Percentiles rank a stretch among this genome's conserved stretches.
Conservation (phyloP, 2,329 filamentous ascomycete genomes). For the Fusarium sp. region DNA sequence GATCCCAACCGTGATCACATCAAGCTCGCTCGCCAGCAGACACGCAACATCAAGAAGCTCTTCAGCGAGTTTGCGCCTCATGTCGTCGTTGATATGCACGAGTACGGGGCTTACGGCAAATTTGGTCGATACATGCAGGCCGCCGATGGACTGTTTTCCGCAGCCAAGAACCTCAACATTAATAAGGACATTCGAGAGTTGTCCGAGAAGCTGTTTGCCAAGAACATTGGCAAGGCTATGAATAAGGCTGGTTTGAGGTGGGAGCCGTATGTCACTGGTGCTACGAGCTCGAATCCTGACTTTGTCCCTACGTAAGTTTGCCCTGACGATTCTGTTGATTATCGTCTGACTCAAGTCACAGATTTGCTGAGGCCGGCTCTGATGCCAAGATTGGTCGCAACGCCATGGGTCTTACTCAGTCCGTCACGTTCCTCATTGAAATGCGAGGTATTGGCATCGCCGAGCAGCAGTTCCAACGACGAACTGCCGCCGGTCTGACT, state of each 20-base stretch:
- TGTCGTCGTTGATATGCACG: constrained; percentile 49
- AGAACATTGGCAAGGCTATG: constrained; percentile 45
- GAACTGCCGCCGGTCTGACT: constrained; percentile 43
- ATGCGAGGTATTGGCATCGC: constrained; percentile 48
- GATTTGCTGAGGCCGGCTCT: constrained; percentile 44
- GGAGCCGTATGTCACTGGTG: constrained; percentile 46
- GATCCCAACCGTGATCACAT: constrained; percentile 51
- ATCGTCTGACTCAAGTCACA: not conserved
- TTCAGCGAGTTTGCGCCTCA: constrained; percentile 46
- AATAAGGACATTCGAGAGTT: constrained; percentile 45
- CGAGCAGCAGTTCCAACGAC: constrained; percentile 47
- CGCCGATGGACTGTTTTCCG: constrained; percentile 48
- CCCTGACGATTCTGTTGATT: rapidly evolving
- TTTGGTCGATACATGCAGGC: constrained; percentile 42
- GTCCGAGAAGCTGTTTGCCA: constrained; percentile 45
- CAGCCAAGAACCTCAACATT: constrained; percentile 51
- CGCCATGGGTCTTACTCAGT: constrained; percentile 45
- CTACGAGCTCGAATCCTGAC: constrained; percentile 21
- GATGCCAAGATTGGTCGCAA: constrained; percentile 49
- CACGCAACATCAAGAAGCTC: constrained; percentile 45
- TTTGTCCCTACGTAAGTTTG: constrained; percentile 21
- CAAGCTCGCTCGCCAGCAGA: constrained; percentile 49
- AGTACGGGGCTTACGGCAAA: constrained; percentile 40
- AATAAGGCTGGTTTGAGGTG: constrained; percentile 44
- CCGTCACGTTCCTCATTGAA: constrained; percentile 47